Evolutionary conservation across 495 filamentous ascomycete species (phyloP), one percentile per base, ranked within the genome.

Genomic region (Xylaria longipes): DNA sequence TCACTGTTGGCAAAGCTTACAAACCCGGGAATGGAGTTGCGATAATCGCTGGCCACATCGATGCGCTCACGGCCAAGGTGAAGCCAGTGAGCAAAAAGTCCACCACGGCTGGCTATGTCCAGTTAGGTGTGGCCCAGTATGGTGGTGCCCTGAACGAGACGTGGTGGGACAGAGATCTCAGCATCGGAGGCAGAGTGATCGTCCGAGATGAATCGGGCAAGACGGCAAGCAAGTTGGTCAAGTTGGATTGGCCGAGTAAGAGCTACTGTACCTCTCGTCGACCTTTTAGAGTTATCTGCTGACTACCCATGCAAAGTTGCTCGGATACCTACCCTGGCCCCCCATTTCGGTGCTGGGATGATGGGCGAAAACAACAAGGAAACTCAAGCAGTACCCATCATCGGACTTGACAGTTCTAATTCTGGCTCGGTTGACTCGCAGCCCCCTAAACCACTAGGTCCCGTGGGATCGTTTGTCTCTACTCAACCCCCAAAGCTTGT

Each of bases 101-200:
- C 8, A 91, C 83, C 62, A 93, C 91, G 76, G 90, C 92, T 29
- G 95, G 95, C 41, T 99, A 93, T 80, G 74, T 90, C n/a, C 94
- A 97, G 82, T 86, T 99, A 5, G 95, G 92, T 6, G 91, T 99
- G 39, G 96, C 96, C 5, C 96, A 93, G 0, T 99, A 98, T 78
- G 96, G 94, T 14, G 94, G 96, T 43, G 93, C 83, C 27, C 80
- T 98, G 65, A 94, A 95, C 73, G 83, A 82, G 65, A 97, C 95
- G 2, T 97, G 95, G 95, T 97, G 93, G 94, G 95, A 97, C 83
- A 87, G 95, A 20, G 96, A 99, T 82, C 87, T 99, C 50, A 91
- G 92, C 61, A 91, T 98, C 73, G 96, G 93, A 61, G 96, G 96
- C 12, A 87, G 93, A 50, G 95, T 99, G 9, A 84, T 98, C 43